Evolutionary conservation across 2,329 filamentous ascomycete genomes (phyloP), one percentile per base, ranked within the genome.

Genomic region (Colletotrichum sp.): DNA sequence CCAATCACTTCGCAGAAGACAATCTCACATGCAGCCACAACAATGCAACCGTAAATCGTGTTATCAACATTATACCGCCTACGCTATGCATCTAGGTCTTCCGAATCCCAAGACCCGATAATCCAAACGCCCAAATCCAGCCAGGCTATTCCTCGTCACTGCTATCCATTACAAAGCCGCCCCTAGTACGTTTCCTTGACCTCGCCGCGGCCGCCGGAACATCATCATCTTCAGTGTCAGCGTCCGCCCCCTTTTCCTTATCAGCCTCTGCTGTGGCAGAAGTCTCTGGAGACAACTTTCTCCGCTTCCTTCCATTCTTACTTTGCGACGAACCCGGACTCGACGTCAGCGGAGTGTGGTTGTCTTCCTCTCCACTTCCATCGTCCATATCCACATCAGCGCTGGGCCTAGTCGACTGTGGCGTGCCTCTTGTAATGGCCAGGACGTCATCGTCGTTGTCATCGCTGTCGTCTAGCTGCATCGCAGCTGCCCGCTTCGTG

Each of bases 141-240:
- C 16, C 13, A 28, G 55, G 71, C 73, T 80, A 82, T 69, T 90
- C 88, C 77, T 91, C 90, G 64, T 93, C 91, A 80, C 91, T 91
- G 76, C 90, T 92, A 79, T 92, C 90, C 44, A 91, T 79, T 61
- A 92, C 82, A 77, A 93, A 92, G 0, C 91, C 91, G 22, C 88
- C 87, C 68, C 87, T 86, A 5, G 87, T 84, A 76, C 89, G 85
- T 2, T 85, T 84, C 72, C 89, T 85, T 78, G 81, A 79, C 73
- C 86, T 85, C 9, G 83, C 72, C 78, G 78, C 83, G 0, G 82
- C 79, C 4, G 83, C 77, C 27, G 84, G 83, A 2, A 86, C 86
- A 8, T 87, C 86, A 11, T 88, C 86, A 6, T 86, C 86, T 6
- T 85, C 85, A 32, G 72, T 65, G 11, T 78, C 79, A 8, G 60